A percentile compares a stretch with the other conserved stretches of the same genome.
These are phyloP conservation scores for Xylaria digitata DNA, from an alignment of 2,329 filamentous ascomycete species.

Conservation along the genomic window DNA sequence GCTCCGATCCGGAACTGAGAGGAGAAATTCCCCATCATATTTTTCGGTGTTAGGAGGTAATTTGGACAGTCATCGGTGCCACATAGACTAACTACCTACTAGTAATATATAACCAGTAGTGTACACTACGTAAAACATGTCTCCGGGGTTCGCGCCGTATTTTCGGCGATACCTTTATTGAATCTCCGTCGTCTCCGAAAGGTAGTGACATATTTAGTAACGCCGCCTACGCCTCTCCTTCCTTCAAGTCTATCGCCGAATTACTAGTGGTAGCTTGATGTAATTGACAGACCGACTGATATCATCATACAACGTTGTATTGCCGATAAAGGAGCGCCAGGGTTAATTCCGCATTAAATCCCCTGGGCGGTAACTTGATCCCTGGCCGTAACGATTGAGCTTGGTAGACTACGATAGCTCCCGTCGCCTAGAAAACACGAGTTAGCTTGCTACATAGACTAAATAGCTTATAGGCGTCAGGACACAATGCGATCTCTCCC, in stretches of 20 bases:
- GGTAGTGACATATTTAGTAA: constrained; percentile 22
- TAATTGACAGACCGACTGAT: too few relatives aligned
- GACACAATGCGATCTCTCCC: too few relatives aligned
- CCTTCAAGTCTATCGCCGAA: constrained; percentile 13
- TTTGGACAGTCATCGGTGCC: neutral
- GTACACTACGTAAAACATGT: neutral
- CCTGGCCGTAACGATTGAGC: too few relatives aligned
- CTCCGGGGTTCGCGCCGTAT: constrained; percentile 20
- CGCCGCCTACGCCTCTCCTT: constrained; percentile 14
- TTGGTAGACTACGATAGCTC: too few relatives aligned
- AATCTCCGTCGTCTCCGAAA: constrained; percentile 26
- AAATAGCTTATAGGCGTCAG: too few relatives aligned
- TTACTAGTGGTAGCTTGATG: neutral
- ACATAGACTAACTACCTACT: too few relatives aligned
- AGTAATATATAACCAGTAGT: neutral
- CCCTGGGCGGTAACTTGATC: neutral
- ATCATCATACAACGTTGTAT: neutral
- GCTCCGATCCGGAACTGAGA: neutral
- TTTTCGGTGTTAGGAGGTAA: constrained; percentile 26
- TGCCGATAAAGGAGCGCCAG: neutral
- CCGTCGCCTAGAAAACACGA: too few relatives aligned
- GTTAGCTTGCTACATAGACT: too few relatives aligned
- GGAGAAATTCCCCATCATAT: neutral
- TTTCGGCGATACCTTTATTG: constrained; percentile 33
- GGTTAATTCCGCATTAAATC: neutral